Conservation (phyloP, 1,284 basidiomycete species). For the Entoloma clypeatum region DNA sequence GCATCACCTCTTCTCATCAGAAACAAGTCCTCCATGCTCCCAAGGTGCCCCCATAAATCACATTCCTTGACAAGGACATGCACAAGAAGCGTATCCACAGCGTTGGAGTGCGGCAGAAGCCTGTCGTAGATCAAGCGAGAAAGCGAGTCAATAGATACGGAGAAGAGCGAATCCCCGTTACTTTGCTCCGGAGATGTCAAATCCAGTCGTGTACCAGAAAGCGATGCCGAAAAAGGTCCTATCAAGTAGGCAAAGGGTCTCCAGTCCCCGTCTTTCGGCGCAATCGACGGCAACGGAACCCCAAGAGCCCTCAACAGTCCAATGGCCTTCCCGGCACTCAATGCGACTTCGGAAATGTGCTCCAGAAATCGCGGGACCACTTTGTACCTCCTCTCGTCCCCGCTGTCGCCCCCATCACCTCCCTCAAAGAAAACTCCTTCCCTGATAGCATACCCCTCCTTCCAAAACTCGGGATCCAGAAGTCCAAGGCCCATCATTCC, state of each 20-base stretch:
- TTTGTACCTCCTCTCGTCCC: constrained; percentile 28
- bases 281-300: constrained; percentile 24
- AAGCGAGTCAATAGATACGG: constrained; percentile 57
- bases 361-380: constrained; percentile 59
- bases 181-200: constrained; percentile 10
- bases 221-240: constrained; percentile 4
- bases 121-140: constrained; percentile 59
- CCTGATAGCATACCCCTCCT: constrained; percentile 62
- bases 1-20: constrained; percentile 71
- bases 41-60: constrained; percentile 64
- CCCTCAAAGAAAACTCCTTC: constrained; percentile 30
- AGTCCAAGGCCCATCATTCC: constrained; percentile 43
- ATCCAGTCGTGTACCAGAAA: constrained; percentile 21
- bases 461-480: constrained; percentile 78
- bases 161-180: constrained; percentile 28
- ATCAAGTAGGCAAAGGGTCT: constrained; percentile 28
- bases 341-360: constrained; percentile 52
- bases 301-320: constrained; percentile 59
- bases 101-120: constrained; percentile 56
- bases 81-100: constrained; percentile 53
- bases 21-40: constrained; percentile 68
- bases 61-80: constrained; percentile 68
- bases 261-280: constrained; percentile 22
- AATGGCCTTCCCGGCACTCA: constrained; percentile 76
- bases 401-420: constrained; percentile 24